Percentiles rank a stretch among this genome's conserved stretches.
These are phyloP conservation scores for Coemansia sp. DNA, from an alignment of 192 early-diverging fungal species.

Conservation along the genomic window DNA sequence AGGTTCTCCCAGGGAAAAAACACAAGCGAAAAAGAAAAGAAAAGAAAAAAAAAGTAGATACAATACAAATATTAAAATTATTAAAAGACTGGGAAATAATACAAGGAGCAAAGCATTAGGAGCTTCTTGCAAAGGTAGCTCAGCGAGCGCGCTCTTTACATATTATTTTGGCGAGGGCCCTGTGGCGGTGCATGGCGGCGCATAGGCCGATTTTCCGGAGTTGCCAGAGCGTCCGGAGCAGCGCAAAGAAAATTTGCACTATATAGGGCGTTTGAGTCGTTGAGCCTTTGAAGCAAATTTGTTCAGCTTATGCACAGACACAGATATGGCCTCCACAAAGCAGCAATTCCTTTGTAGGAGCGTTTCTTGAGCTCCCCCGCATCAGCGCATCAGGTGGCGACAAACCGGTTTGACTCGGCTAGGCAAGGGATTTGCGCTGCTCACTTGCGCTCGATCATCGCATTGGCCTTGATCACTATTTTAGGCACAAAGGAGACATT, in stretches of 20 bases:
- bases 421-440: neutral
- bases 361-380: neutral
- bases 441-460: neutral
- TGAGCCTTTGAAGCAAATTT: no score
- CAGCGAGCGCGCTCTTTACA: neutral
- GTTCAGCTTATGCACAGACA: neutral
- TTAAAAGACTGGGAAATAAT: neutral
- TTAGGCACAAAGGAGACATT: neutral
- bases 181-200: neutral
- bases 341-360: neutral
- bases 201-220: constrained; percentile 2
- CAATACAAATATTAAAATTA: neutral
- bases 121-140: neutral
- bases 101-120: neutral
- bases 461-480: neutral
- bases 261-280: no score
- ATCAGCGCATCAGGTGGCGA: neutral
- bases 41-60: neutral
- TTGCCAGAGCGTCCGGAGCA: neutral
- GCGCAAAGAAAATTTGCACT: no score
- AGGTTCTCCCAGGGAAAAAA: neutral
- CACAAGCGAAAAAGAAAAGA: no score
- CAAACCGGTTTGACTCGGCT: neutral
- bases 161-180: neutral
- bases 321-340: neutral